Conservation (phyloP, 257 asterid species). For the Linaria vulgaris region DNA sequence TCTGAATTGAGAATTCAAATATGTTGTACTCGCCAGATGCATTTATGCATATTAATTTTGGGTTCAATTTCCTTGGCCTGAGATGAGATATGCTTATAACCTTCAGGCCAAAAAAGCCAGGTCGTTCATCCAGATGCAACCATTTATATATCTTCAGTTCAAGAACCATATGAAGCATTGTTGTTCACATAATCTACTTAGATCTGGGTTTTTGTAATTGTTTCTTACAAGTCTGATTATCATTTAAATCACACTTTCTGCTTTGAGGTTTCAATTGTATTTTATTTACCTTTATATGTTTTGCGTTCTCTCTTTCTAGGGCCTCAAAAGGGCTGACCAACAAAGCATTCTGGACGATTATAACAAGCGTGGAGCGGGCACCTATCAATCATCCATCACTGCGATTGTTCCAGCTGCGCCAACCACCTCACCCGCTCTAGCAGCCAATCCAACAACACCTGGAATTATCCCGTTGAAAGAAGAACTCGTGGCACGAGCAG, state of each 20-base stretch:
- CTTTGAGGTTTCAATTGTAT: neutral
- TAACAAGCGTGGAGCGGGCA: conserved; percentile 81
- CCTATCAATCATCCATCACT: conserved; percentile 55
- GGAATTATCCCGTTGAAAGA: conserved; percentile 72
- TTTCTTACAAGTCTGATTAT: neutral
- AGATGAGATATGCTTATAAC: too few relatives aligned
- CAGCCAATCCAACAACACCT: conserved; percentile 43
- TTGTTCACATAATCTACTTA: neutral
- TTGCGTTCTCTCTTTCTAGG: conserved; percentile 42
- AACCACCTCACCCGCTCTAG: conserved; percentile 37
- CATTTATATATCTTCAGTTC: too few relatives aligned
- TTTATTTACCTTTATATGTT: neutral
- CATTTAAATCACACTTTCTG: neutral
- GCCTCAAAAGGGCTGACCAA: conserved; percentile 89
- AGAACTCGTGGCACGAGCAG: conserved; percentile 93
- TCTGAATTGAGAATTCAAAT: neutral
- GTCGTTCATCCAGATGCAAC: neutral
- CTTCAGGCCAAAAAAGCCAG: neutral
- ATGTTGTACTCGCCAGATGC: conserved; percentile 4
- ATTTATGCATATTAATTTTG: neutral
- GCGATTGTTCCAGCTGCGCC: conserved; percentile 46
- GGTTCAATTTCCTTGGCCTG: neutral
- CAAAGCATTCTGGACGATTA: conserved; percentile 91
- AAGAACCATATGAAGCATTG: neutral
- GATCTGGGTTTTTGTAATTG: neutral